Evolutionary conservation across 1,139 yeast species (phyloP).

Genomic region (Tardiomyces blankii): DNA sequence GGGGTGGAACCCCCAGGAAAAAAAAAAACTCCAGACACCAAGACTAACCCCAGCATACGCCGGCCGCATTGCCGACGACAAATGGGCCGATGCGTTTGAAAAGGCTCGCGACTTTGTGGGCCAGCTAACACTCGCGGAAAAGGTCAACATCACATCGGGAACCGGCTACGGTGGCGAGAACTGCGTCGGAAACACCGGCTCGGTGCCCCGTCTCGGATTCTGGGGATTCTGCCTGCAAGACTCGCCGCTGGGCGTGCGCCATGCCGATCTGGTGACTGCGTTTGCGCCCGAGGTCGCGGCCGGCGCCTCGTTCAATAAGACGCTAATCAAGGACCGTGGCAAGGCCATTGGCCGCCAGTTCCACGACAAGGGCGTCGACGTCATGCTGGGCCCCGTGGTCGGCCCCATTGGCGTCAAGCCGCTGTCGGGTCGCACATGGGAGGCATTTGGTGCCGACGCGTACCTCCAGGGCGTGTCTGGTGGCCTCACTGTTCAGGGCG

Average conservation of each 20-base stretch:
- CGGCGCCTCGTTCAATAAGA: slow-evolving; percentile 48
- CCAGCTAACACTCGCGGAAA: slow-evolving; percentile 46
- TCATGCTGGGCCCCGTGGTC: slow-evolving; percentile 49
- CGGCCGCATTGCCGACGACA: slow-evolving; percentile 18
- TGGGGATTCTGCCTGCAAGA: slow-evolving; percentile 53
- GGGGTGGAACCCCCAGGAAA: no score
- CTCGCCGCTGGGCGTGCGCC: slow-evolving; percentile 54
- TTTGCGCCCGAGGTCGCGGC: slow-evolving; percentile 52
- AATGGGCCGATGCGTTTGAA: slow-evolving; percentile 48
- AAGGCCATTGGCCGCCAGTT: slow-evolving; percentile 48
- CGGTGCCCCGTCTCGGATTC: slow-evolving; percentile 45
- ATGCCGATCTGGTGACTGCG: slow-evolving; percentile 45
- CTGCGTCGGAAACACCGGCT: slow-evolving; percentile 55
- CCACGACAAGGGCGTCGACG: slow-evolving; percentile 46
- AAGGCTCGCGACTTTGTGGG: slow-evolving; percentile 43
- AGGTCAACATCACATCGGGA: slow-evolving; percentile 56
- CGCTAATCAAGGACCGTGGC: slow-evolving; percentile 41
- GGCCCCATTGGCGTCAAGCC: slow-evolving; percentile 59
- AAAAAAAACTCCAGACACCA: background rate
- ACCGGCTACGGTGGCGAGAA: slow-evolving; percentile 56
- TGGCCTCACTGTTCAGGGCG: slow-evolving; percentile 42
- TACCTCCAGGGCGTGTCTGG: slow-evolving; percentile 49
- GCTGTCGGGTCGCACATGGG: slow-evolving; percentile 58
- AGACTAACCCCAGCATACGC: slow-evolving; percentile 5
- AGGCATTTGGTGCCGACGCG: slow-evolving; percentile 55